A percentile compares a stretch with the other conserved stretches of the same genome.
Conservation (phyloP, 2,329 filamentous ascomycete genomes). For the Aspergillus ochraceoroseus region DNA sequence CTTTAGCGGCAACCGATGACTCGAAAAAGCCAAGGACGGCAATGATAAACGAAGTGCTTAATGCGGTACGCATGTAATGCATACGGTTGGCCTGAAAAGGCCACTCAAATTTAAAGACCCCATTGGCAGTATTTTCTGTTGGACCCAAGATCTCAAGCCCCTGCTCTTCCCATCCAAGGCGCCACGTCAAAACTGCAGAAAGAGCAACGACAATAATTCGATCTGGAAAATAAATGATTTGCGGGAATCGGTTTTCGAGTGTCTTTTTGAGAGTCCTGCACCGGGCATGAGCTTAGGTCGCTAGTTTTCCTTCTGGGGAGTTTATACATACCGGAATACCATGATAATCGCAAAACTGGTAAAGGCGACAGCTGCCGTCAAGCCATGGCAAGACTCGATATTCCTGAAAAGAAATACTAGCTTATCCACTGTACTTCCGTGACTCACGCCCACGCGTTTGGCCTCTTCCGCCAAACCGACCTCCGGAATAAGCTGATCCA, state of each 20-base stretch:
- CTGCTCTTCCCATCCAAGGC: conserved; percentile 68
- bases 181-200: conserved; percentile 73
- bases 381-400: conserved; percentile 59
- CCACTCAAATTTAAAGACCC: conserved; percentile 74
- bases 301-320: background rate
- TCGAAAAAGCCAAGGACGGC: conserved; percentile 97
- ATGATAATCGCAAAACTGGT: conserved; percentile 84
- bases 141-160: conserved; percentile 81
- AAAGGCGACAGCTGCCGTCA: conserved; percentile 72
- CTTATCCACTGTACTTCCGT: conserved; percentile 84
- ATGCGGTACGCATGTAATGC: conserved; percentile 74
- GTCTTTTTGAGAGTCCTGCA: conserved; percentile 71
- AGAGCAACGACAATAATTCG: conserved; percentile 83
- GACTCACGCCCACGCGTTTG: conserved; percentile 58
- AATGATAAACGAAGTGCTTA: conserved; percentile 89
- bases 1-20: conserved; percentile 92
- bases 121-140: conserved; percentile 67
- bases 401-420: conserved; percentile 71
- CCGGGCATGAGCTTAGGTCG: conserved; percentile 15
- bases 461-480: conserved; percentile 68
- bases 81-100: conserved; percentile 74
- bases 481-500: conserved; percentile 90
- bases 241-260: conserved; percentile 71
- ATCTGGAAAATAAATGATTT: conserved; percentile 84
- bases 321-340: conserved; percentile 64